Base-by-base conservation (phyloP, 2,329 filamentous ascomycete genomes). In the Verticillium isaacii region DNA sequence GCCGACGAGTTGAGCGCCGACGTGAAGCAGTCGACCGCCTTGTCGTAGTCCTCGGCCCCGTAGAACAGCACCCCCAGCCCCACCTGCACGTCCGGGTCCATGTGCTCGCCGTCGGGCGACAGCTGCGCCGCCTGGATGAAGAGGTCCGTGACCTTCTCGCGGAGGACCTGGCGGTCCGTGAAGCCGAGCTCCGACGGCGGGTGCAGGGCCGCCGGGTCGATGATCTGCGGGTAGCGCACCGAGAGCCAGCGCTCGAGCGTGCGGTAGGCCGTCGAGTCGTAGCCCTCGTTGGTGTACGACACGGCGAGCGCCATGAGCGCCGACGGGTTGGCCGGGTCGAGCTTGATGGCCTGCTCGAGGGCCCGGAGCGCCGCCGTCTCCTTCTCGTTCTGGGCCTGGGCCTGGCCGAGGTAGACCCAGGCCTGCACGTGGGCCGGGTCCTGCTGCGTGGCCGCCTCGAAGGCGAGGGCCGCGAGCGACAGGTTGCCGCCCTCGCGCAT, bases 1-100 rank as follows among this genome's bases (percentile, higher is more conserved):
- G 97, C 93, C 1, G 91, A 92, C 29, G 88, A 92, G 63, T 92
- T 91, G 29, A 99, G 86, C 0, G 96, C 94, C 1, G 94, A 89
- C 61, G 90, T 91, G 85, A 99, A 99, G 81, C 96, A 99, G 80
- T 99, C 95, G 41, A 99, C 94, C 0, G 95, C 95, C 80, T 99
- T 99, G 73, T 95, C 92, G 79, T 97, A 98, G 73, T 98, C 94
- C 77, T 99, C 95, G 34, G 92, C 93, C 59, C 94, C 95, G 77
- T 99, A 99, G 80, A 99, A 98, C 17, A 99, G 85, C 5, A 99
- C 95, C 39, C 96, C 96, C 1, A 99, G 84, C 1, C 95, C 95
- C 62, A 99, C 95, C 77, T 99, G 96, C 8, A 99, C 95, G 73
- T 99, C 95, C 0, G 95, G 95, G 71, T 99, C 96, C 91, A 99